Base-by-base conservation (phyloP, 208 protist genomes). In the Jaenimonas drosophilae region DNA sequence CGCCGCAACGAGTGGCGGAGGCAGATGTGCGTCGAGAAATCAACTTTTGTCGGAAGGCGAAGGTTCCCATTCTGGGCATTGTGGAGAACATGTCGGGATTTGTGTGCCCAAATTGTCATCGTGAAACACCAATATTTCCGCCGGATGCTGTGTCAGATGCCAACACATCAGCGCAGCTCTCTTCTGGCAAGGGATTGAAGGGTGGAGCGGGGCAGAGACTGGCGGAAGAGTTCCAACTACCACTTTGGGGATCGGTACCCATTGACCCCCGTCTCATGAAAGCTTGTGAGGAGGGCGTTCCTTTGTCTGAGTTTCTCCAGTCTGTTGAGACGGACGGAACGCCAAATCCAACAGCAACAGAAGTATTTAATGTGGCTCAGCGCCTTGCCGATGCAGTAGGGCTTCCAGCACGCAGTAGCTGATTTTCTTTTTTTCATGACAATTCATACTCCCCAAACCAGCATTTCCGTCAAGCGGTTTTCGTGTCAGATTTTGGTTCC, bases 61-160 rank as follows among this genome's bases (percentile, higher is more conserved):
- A 90, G 40, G 36, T 99, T 3, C 71, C 59, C 0, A 70, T 99
- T 14, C 67, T 99, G 27, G 99, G 99, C 27, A 83, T 99, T 20
- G 94, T 99, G 14, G 98, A 99, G 62, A 99, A 99, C 77, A 99
- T 99, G 98, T 94, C 76, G 53, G 95, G 94, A 14, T 99, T 97
- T 49, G 76, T 96, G 36, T 98, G 96, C 73, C 94, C 94, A 21
- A 80, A 92, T 52, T 99, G 97, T 64, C 76, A 70, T 43, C 66
- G 65, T 53, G 70, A 83, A 42, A 90, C 94, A n/a, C 59, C 81
- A 27, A 96, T 98, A 16, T 98, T 98, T 62, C 74, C 88, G 2
- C 58, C 50, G 44, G 70, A 69, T 26, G 37, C 27, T 7, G 47
- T 39, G 38, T 56, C 31, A 56, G 32, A 3, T 23, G 11, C 43